These are phyloP conservation scores for Vanderwaltozyma yarrowii DNA, from an alignment of 805 yeast species.

Conservation along the genomic window DNA sequence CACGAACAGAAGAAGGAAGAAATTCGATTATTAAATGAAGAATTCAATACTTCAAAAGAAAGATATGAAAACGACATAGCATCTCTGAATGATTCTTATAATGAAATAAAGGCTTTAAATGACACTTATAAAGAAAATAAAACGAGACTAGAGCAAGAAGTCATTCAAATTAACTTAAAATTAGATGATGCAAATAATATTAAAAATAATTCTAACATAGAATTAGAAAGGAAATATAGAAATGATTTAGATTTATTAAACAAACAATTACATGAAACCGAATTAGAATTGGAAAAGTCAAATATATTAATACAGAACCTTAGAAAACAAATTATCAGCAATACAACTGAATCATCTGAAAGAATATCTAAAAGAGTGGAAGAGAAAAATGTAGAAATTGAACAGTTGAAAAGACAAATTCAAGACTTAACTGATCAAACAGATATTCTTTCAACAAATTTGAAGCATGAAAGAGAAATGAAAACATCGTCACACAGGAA, in stretches of 20 bases:
- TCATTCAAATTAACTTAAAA: not conserved
- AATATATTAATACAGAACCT: conserved; percentile 4
- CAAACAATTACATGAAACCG: not conserved
- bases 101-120: not conserved
- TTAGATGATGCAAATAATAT: not conserved
- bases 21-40: not conserved
- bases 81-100: not conserved
- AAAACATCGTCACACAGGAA: not conserved
- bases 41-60: not conserved
- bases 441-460: not conserved
- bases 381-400: conserved; percentile 13
- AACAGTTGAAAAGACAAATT: conserved; percentile 4
- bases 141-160: not conserved
- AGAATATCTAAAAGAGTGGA: conserved; percentile 9
- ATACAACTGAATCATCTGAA: conserved; percentile 14
- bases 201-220: not conserved
- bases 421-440: not conserved
- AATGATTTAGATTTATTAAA: not conserved
- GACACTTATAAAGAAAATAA: not conserved
- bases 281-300: not conserved
- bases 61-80: not conserved
- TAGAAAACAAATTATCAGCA: conserved; percentile 14
- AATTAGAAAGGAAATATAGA: not conserved
- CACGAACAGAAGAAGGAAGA: no score
- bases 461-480: conserved; percentile 1